Evolutionary conservation across 2,329 filamentous ascomycete species (phyloP), one percentile per base, ranked within the genome.

Genomic region (Gnomoniopsis smithogilvyi): DNA sequence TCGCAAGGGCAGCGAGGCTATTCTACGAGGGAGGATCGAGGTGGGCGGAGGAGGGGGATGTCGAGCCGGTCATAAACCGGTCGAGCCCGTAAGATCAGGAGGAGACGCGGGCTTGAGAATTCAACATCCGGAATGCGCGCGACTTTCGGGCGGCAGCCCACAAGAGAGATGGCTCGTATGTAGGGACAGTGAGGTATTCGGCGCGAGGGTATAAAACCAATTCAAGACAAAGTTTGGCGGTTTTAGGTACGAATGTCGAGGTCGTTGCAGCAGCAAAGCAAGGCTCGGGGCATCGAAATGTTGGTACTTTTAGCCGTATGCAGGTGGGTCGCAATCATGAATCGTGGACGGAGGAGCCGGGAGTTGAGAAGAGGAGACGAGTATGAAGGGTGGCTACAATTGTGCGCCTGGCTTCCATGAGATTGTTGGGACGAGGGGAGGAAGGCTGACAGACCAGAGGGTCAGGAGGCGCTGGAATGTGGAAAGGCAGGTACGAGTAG

Each of bases 111-210:
- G 36, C 43, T 54, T 30, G 53, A 57, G 59, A 50, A 43, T 36
- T 24, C 57, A 62, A 60, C 60, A 62, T 62, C 38, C 60, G 60
- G 57, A 59, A 60, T 30, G 33, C 43, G 57, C 52, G 52, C 50
- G 34, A 52, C 22, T 51, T 43, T 56, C 54, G 50, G 51, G 57
- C 46, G 38, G 50, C 36, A 54, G 57, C 52, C 54, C 53, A 19
- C 49, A 38, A 34, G 57, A 49, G 21, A 50, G 38, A 45, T 36
- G 21, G 33, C n/a, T 51, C 26, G n/a, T 49, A 47, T 21, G 46
- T n/a, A 41, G 17, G 10, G 1, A 22, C 12, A 6, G 10, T 15
- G 41, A n/a, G 17, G 53, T 3, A 14, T 21, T 21, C 22, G 15
- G 17, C 47, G 43, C 21, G 22, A 21, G n/a, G 8, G 26, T 6